These are phyloP conservation scores for Arthrinium puccinioides DNA, from an alignment of 2,329 filamentous ascomycete genomes.

Conservation along the genomic window DNA sequence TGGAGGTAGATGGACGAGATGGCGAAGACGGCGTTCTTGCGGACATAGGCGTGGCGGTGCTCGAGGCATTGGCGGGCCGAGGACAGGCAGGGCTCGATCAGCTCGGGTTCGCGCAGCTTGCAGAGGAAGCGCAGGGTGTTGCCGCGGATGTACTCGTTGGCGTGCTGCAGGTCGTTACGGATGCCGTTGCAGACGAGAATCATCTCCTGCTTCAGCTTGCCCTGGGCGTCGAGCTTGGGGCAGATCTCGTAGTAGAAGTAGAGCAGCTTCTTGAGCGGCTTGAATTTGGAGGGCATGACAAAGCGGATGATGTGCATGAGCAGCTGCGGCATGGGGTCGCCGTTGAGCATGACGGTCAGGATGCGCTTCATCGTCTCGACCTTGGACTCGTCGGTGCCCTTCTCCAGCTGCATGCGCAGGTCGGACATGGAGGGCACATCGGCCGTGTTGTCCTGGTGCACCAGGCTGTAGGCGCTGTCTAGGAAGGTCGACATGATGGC, in stretches of 20 bases:
- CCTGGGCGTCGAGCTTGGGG: slow-evolving; percentile 83
- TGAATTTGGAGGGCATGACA: slow-evolving; percentile 97
- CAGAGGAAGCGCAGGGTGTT: slow-evolving; percentile 97
- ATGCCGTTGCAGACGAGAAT: slow-evolving; percentile 99
- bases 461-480: slow-evolving; percentile 90
- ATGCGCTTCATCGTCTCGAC: slow-evolving; percentile 95
- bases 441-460: slow-evolving; percentile 94
- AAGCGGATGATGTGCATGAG: slow-evolving; percentile 99
- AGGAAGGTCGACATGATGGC: slow-evolving; percentile 83
- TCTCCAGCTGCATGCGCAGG: slow-evolving; percentile 87
- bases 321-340: slow-evolving; percentile 88
- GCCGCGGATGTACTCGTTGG: slow-evolving; percentile 96
- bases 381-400: slow-evolving; percentile 88
- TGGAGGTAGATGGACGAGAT: slow-evolving; percentile 88
- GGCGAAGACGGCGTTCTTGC: slow-evolving; percentile 96
- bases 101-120: slow-evolving; percentile 90
- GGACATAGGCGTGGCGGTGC: slow-evolving; percentile 93
- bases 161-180: slow-evolving; percentile 91
- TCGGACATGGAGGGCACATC: slow-evolving; percentile 88
- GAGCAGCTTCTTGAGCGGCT: slow-evolving; percentile 92
- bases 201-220: slow-evolving; percentile 99
- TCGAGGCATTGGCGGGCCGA: slow-evolving; percentile 89
- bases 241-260: slow-evolving; percentile 99
- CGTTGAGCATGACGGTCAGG: slow-evolving; percentile 95
- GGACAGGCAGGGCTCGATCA: slow-evolving; percentile 91